Conservation (phyloP, 495 filamentous ascomycete species). For the Penicillium psychrofluorescens region DNA sequence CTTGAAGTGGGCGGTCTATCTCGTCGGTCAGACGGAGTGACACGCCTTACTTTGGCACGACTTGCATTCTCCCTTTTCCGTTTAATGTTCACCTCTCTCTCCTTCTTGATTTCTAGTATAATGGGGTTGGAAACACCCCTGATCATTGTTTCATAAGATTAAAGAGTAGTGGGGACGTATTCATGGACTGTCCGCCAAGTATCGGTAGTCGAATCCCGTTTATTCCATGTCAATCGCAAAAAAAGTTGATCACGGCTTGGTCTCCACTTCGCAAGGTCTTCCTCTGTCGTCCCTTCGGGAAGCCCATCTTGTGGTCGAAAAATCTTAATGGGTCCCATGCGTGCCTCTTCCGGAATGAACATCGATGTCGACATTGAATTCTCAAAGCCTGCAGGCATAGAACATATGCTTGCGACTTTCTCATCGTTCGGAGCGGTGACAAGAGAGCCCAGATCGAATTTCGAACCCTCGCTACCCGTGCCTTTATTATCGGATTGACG, state of each 20-base stretch:
- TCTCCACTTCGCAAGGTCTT: conserved; percentile 11
- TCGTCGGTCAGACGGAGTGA: too few relatives aligned
- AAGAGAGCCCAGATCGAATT: background rate
- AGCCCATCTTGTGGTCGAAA: conserved; percentile 17
- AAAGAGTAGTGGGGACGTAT: conserved; percentile 2
- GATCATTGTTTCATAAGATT: too few relatives aligned
- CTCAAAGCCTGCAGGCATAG: background rate
- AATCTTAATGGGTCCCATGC: conserved; percentile 14
- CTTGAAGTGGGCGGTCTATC: too few relatives aligned
- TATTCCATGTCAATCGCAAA: conserved; percentile 14
- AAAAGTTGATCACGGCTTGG: conserved; percentile 11
- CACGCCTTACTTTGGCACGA: too few relatives aligned
- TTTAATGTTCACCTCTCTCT: too few relatives aligned
- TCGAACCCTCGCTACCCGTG: too few relatives aligned
- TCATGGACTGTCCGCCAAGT: conserved; percentile 13
- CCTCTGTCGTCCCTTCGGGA: conserved; percentile 8
- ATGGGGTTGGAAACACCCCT: too few relatives aligned
- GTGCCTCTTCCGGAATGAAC: conserved; percentile 23
- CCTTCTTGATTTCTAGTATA: too few relatives aligned
- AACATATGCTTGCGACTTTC: background rate
- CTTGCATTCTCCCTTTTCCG: too few relatives aligned
- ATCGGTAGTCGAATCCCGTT: conserved; percentile 6
- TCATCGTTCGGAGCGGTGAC: background rate
- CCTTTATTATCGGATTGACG: too few relatives aligned
- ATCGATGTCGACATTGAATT: background rate